Conservation (phyloP, 768 basidiomycete genomes). For the Artomyces pyxidatus region DNA sequence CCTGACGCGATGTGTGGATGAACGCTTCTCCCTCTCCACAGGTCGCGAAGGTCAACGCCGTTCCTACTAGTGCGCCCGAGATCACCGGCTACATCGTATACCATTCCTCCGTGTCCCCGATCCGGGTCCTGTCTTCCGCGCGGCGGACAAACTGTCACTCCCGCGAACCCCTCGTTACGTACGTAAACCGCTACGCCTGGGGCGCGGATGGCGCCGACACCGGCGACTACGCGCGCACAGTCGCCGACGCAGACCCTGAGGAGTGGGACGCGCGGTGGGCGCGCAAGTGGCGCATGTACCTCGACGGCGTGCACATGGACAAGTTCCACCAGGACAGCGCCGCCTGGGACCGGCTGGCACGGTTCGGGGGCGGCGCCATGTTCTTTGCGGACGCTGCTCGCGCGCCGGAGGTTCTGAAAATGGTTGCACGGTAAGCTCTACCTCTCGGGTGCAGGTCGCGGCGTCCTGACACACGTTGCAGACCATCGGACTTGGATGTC, state of each 20-base stretch:
- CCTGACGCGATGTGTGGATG: background rate
- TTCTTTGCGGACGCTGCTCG: slow-evolving; percentile 11
- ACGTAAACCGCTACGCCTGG: slow-evolving; percentile 12
- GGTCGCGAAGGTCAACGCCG: slow-evolving; percentile 11
- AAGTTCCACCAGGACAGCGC: slow-evolving; percentile 7
- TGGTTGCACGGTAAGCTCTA: slow-evolving; percentile 6
- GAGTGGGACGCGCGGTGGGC: slow-evolving; percentile 12
- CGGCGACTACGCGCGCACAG: slow-evolving; percentile 10
- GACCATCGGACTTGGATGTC: slow-evolving; percentile 11
- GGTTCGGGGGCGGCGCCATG: slow-evolving; percentile 1
- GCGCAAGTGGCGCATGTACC: slow-evolving; percentile 15
- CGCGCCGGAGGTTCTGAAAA: slow-evolving; percentile 10
- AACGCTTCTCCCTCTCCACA: background rate
- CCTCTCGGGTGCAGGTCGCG: background rate
- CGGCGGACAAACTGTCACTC: slow-evolving; percentile 1
- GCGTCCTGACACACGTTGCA: background rate
- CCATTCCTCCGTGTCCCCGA: slow-evolving; percentile 9
- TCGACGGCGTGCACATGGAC: slow-evolving; percentile 8
- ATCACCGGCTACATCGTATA: slow-evolving; percentile 12
- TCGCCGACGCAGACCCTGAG: slow-evolving; percentile 13
- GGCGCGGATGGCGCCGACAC: slow-evolving; percentile 1
- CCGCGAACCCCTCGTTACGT: slow-evolving; percentile 7
- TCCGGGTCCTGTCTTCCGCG: slow-evolving; percentile 3
- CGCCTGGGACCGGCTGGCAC: slow-evolving; percentile 13
- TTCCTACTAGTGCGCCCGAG: background rate